Base-by-base conservation (phyloP, 1,284 basidiomycete species). In the Wolfiporia cocos region DNA sequence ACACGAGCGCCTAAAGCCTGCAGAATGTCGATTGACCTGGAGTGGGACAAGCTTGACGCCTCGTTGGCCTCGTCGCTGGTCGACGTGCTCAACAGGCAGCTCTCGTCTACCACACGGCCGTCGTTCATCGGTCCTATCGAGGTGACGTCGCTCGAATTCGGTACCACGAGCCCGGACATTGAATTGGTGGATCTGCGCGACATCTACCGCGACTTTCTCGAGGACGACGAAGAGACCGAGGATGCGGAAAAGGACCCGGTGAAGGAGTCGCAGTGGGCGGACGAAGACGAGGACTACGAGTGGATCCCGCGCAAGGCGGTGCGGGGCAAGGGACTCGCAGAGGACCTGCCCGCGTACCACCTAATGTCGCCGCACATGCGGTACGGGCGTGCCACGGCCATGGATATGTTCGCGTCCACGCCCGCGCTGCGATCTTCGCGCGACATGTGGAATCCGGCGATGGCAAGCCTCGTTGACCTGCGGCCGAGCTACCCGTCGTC, bases 81-180 rank as follows among this genome's bases (percentile, higher is more conserved):
- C 42, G 72, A 79, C 23, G 64, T 84, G 35, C 81, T 99, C 56
- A 95, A 97, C 66, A 68, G 70, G 46, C 85, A 91, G 36, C 83
- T 99, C 15, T 60, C 74, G 4, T 73, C 66, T 32, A 78, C 85
- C 5, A 64, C 76, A 26, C 70, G 89, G 4, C 96, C 96, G 0
- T 92, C 90, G 5, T 98, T 95, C 63, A 86, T 99, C 36, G 95
- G 95, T 0, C 92, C 92, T 12, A 78, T 98, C 45, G 77, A 83
- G 47, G 79, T 98, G 45, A 84, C 82, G 4, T 79, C 81, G 2
- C 77, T 98, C 42, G 89, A 92, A 42, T 94, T 99, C 63, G 95
- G 95, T 23, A 78, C 81, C 0, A 71, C 75, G 19, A 62, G 81
- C 3, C 95, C 96, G 2, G 86, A 94, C 47, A 75, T 96, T 29